These are phyloP conservation scores for Candida piceae DNA, from an alignment of 805 yeast genomes.

Conservation along the genomic window DNA sequence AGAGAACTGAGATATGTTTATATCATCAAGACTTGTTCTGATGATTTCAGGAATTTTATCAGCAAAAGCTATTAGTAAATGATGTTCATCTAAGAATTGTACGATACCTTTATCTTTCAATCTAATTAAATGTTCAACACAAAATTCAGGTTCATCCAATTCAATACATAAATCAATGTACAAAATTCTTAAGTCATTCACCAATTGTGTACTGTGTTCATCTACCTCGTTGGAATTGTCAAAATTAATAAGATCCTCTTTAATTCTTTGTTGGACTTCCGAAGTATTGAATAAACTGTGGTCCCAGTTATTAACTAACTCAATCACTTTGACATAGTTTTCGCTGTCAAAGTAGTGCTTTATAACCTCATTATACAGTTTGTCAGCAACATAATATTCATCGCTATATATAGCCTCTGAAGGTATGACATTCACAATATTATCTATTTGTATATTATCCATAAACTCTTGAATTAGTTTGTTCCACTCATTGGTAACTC, in stretches of 20 bases:
- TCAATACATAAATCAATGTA: slow-evolving; percentile 52
- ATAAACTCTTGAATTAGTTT: slow-evolving; percentile 53
- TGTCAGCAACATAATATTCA: slow-evolving; percentile 28
- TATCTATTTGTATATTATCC: slow-evolving; percentile 38
- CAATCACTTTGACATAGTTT: slow-evolving; percentile 32
- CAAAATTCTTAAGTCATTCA: slow-evolving; percentile 35
- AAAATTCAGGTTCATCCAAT: slow-evolving; percentile 52
- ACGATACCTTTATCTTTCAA: slow-evolving; percentile 52
- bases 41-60: slow-evolving; percentile 49
- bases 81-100: slow-evolving; percentile 55
- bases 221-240: slow-evolving; percentile 7
- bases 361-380: slow-evolving; percentile 44
- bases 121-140: slow-evolving; percentile 58
- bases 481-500: slow-evolving; percentile 52
- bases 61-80: slow-evolving; percentile 50
- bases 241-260: slow-evolving; percentile 36
- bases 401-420: slow-evolving; percentile 23
- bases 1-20: slow-evolving; percentile 37
- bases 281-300: slow-evolving; percentile 43
- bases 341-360: slow-evolving; percentile 38
- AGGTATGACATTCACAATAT: slow-evolving; percentile 57
- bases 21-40: slow-evolving; percentile 23
- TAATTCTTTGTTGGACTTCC: slow-evolving; percentile 41
- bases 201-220: neutral
- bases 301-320: slow-evolving; percentile 54